These are phyloP conservation scores for Boechera stricta DNA, from an alignment of 345 rosid species.

Conservation along the genomic window DNA sequence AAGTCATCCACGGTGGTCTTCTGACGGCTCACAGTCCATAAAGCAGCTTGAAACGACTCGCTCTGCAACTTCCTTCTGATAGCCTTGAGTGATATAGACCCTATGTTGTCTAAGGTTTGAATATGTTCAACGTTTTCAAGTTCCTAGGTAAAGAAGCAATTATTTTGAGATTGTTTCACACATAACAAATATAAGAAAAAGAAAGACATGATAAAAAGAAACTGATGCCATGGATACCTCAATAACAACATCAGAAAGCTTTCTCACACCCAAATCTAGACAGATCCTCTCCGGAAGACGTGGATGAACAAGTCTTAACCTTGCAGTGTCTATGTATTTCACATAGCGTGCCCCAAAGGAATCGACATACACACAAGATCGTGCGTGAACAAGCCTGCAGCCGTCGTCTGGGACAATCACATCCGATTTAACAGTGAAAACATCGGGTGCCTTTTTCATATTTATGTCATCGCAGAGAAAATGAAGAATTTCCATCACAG, in stretches of 20 bases:
- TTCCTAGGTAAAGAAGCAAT: constrained; percentile 59
- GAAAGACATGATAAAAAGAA: constrained; percentile 11
- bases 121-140: constrained; percentile 59
- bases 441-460: constrained; percentile 46
- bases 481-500: constrained; percentile 83
- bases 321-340: constrained; percentile 71
- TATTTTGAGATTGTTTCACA: constrained; percentile 9
- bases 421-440: constrained; percentile 56
- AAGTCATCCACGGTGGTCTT: constrained; percentile 40
- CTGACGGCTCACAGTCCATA: constrained; percentile 59
- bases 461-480: constrained; percentile 61
- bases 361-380: constrained; percentile 77
- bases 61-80: constrained; percentile 65
- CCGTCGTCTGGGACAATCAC: constrained; percentile 90
- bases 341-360: constrained; percentile 76
- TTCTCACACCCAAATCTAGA: constrained; percentile 67
- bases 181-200: constrained; percentile 8
- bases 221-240: constrained; percentile 59
- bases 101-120: constrained; percentile 62
- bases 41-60: constrained; percentile 70
- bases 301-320: constrained; percentile 85
- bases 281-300: constrained; percentile 77
- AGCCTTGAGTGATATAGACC: constrained; percentile 58
- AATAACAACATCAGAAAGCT: constrained; percentile 82
- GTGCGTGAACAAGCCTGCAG: constrained; percentile 86